A percentile compares a stretch with the other conserved stretches of the same genome.
Conservation (phyloP, 345 rosid species). For the Abelmoschus esculentus region DNA sequence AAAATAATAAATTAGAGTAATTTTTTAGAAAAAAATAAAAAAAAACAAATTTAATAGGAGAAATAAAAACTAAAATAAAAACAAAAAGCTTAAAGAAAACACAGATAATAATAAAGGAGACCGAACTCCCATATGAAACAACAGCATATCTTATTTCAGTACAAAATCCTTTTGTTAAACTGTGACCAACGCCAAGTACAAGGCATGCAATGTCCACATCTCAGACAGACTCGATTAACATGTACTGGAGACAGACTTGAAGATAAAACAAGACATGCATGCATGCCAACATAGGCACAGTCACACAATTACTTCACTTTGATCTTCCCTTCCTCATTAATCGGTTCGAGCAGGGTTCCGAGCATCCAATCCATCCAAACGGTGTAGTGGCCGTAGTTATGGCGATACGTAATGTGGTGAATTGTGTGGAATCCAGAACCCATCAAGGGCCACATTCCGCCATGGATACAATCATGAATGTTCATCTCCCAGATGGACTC, state of each 20-base stretch:
- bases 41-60: no score
- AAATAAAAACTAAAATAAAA: neutral
- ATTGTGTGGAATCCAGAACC: conserved; percentile 98
- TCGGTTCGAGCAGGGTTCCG: conserved; percentile 74
- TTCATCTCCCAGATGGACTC: conserved; percentile 92
- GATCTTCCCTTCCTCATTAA: conserved; percentile 34
- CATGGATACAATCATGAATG: conserved; percentile 90
- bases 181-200: neutral
- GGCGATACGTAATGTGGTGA: conserved; percentile 94
- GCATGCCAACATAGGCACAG: neutral
- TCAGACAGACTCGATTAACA: neutral
- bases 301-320: conserved; percentile 21
- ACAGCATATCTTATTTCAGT: neutral
- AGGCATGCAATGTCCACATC: neutral
- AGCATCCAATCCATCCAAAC: conserved; percentile 99
- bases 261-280: neutral
- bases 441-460: conserved; percentile 82
- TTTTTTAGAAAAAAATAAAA: no score
- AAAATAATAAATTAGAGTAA: no score
- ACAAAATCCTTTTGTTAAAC: neutral
- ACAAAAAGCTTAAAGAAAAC: neutral
- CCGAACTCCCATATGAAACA: neutral
- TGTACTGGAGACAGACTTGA: neutral
- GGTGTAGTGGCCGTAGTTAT: conserved; percentile 93
- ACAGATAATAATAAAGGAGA: neutral